Conservation (phyloP, 305 asterid species). For the Fraxinus floribunda region DNA sequence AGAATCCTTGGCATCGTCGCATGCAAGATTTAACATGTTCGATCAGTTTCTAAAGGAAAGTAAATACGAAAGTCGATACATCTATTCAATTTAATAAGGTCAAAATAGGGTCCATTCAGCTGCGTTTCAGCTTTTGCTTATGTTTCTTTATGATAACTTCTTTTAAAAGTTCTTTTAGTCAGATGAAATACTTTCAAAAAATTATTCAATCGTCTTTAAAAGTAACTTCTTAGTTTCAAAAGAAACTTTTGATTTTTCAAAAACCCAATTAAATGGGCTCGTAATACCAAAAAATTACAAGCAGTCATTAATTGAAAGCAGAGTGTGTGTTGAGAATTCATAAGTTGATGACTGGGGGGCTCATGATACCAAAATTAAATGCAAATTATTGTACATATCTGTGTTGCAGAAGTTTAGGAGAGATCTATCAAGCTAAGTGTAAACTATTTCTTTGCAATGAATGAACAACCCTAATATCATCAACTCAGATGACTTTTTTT, state of each 20-base stretch:
- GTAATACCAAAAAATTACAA: not conserved
- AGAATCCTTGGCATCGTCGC: constrained; percentile 4
- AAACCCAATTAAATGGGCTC: not conserved
- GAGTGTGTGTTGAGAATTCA: not conserved
- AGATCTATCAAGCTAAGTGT: not conserved
- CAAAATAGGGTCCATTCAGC: too few species aligned
- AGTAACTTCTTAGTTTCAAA: not conserved
- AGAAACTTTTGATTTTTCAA: too few species aligned
- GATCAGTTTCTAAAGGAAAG: too few species aligned
- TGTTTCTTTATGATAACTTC: too few species aligned
- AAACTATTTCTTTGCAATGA: not conserved
- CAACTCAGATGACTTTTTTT: not conserved
- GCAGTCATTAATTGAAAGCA: not conserved
- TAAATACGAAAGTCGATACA: too few species aligned
- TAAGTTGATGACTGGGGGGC: not conserved
- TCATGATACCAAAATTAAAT: not conserved
- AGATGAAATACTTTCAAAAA: not conserved
- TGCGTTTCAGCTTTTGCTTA: too few species aligned
- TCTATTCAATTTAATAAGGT: too few species aligned
- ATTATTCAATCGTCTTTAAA: not conserved
- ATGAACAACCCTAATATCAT: not conserved
- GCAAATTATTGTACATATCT: not conserved
- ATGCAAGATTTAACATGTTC: not conserved
- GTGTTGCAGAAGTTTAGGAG: not conserved
- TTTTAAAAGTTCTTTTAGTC: too few species aligned